Evolutionary conservation across 495 filamentous ascomycete species (phyloP).

Genomic region (Penicillium verhagenii): DNA sequence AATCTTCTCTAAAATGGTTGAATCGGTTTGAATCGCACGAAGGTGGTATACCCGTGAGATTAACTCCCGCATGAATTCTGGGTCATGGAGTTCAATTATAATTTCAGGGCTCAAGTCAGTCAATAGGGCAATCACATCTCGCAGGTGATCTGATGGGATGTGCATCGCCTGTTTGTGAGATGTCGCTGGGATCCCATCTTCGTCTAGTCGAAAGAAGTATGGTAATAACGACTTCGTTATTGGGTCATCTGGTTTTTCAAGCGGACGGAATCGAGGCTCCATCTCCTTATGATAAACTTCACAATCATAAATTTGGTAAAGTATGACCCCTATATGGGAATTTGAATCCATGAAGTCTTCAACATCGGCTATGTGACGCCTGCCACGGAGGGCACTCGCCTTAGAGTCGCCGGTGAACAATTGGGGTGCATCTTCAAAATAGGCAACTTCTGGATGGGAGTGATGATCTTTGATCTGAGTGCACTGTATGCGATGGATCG

Average conservation of each 20-base stretch:
- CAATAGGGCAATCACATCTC: neutral
- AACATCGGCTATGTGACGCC: neutral
- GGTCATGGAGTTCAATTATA: neutral
- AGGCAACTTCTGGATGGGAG: neutral
- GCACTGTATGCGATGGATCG: neutral
- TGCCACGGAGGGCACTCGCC: constrained; percentile 2
- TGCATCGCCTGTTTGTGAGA: neutral
- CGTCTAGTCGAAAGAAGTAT: neutral
- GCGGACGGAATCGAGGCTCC: neutral
- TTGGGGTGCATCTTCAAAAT: neutral
- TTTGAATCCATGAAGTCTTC: neutral
- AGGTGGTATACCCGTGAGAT: neutral
- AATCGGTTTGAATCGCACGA: neutral
- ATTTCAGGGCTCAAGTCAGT: neutral
- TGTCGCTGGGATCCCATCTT: neutral
- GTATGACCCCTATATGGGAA: neutral
- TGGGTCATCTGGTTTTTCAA: neutral
- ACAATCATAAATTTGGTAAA: neutral
- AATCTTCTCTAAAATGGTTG: neutral
- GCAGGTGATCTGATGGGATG: neutral
- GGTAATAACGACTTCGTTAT: neutral
- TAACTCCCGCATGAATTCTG: neutral
- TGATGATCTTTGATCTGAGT: neutral
- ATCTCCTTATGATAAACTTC: neutral
- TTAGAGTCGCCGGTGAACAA: constrained; percentile 1